Percentiles rank a stretch among this genome's conserved stretches.
phyloP scores from a whole-genome alignment of 306 rosid species.

The Vicia sativa region DNA sequence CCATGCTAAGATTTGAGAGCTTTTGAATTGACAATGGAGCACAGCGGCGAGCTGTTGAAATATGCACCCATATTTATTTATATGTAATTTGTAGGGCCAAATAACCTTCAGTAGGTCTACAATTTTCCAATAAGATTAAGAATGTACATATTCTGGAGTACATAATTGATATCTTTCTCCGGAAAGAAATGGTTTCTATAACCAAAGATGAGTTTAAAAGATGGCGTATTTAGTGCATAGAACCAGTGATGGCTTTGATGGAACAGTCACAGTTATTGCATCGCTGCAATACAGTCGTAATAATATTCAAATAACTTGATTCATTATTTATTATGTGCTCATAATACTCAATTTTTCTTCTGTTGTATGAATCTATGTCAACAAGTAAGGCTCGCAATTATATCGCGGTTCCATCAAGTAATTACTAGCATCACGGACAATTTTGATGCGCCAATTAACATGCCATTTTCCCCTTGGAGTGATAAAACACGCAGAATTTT shows the following conservation, averaged over 20 bases:
- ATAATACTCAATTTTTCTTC: not conserved
- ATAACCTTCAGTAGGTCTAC: slow-evolving; percentile 39
- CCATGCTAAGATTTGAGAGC: slow-evolving; percentile 48
- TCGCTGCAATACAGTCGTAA: not conserved
- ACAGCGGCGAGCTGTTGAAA: slow-evolving; percentile 45
- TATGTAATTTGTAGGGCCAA: slow-evolving; percentile 46
- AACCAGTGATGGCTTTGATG: slow-evolving; percentile 1
- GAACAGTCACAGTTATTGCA: not conserved
- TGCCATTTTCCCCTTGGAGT: not conserved
- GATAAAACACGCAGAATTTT: too few relatives aligned
- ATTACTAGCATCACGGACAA: not conserved
- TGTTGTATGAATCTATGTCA: not conserved
- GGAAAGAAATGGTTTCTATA: slow-evolving; percentile 30
- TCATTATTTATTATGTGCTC: not conserved
- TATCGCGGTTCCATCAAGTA: not conserved
- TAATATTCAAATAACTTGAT: not conserved
- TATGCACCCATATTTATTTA: slow-evolving; percentile 29
- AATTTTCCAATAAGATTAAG: slow-evolving; percentile 47
- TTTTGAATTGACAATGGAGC: slow-evolving; percentile 37
- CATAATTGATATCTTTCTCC: slow-evolving; percentile 31
- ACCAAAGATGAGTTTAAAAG: slow-evolving; percentile 1
- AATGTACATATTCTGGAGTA: slow-evolving; percentile 50
- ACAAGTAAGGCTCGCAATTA: not conserved
- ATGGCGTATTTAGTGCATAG: slow-evolving; percentile 8
- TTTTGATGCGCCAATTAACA: not conserved